Evolutionary conservation across 139 green algal species (phyloP).

Genomic region (Limnomonas spitsbergensis): DNA sequence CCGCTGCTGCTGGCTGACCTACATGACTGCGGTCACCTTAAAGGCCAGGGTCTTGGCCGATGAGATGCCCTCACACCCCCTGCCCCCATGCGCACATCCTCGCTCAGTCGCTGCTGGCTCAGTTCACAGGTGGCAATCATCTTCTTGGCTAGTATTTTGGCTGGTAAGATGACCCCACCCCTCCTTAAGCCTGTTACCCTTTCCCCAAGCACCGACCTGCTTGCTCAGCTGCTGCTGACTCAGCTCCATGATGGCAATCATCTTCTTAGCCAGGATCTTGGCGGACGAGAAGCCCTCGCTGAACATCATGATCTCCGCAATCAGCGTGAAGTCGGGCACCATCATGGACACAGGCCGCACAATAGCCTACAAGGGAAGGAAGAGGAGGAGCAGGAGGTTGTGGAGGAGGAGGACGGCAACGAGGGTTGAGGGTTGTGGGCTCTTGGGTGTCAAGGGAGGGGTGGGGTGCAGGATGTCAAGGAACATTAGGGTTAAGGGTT

Average conservation of each 20-base stretch:
- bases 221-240: slow-evolving; percentile 83
- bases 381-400: neutral
- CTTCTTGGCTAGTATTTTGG: slow-evolving; percentile 78
- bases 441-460: no score
- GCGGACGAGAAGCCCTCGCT: slow-evolving; percentile 75
- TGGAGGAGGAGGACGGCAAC: no score
- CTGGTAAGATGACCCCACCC: slow-evolving; percentile 71
- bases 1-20: slow-evolving; percentile 80
- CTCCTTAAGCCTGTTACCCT: no score
- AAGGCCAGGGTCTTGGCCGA: slow-evolving; percentile 71
- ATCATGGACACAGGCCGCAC: slow-evolving; percentile 85
- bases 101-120: slow-evolving; percentile 79
- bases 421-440: neutral
- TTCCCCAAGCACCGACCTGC: slow-evolving; percentile 36
- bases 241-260: slow-evolving; percentile 87
- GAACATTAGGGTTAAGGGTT: no score
- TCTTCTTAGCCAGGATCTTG: slow-evolving; percentile 81
- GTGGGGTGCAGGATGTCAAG: no score
- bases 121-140: slow-evolving; percentile 88
- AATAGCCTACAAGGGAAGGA: slow-evolving; percentile 60
- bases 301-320: slow-evolving; percentile 90
- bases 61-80: slow-evolving; percentile 76
- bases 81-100: slow-evolving; percentile 44
- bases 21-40: slow-evolving; percentile 88
- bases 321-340: slow-evolving; percentile 86